Percentiles rank a stretch among this genome's conserved stretches.
phyloP scores from a whole-genome alignment of 2,329 filamentous ascomycete species.

The Cladobotryum mycophilum region DNA sequence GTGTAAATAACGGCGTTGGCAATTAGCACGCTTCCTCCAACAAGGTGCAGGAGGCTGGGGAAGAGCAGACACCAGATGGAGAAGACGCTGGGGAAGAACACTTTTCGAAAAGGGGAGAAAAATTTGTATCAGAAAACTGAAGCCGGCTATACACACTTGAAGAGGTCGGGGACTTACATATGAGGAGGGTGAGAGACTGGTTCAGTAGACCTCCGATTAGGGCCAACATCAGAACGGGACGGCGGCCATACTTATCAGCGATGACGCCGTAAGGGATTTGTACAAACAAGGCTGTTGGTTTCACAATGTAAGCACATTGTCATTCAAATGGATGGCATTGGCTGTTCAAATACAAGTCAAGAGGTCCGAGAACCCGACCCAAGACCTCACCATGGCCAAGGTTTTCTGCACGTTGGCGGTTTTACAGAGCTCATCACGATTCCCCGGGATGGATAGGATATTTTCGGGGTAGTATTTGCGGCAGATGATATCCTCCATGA shows the following conservation, averaged over 20 bases:
- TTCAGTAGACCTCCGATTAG: conserved; percentile 26
- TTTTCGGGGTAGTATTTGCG: conserved; percentile 39
- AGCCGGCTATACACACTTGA: conserved; percentile 12
- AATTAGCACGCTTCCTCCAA: conserved; percentile 37
- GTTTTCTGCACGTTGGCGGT: conserved; percentile 41
- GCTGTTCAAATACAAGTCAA: conserved; percentile 33
- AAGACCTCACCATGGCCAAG: conserved; percentile 46
- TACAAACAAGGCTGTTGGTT: conserved; percentile 30
- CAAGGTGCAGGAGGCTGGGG: conserved; percentile 27
- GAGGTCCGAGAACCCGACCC: conserved; percentile 38
- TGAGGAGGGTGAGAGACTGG: conserved; percentile 22
- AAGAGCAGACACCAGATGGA: conserved; percentile 35
- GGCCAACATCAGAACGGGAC: conserved; percentile 33
- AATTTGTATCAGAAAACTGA: not conserved
- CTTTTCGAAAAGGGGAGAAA: conserved; percentile 18
- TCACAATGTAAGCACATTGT: not conserved
- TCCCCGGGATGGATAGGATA: conserved; percentile 20
- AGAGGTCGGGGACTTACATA: conserved; percentile 21
- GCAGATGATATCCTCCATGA: conserved; percentile 50
- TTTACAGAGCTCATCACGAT: conserved; percentile 44
- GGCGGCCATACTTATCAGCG: conserved; percentile 41
- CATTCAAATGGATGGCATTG: conserved; percentile 1
- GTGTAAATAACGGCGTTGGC: conserved; percentile 40
- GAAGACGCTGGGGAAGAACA: conserved; percentile 31
- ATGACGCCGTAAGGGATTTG: conserved; percentile 42